Conservation (phyloP, 257 asterid species). For the Solanum medicagineum region DNA sequence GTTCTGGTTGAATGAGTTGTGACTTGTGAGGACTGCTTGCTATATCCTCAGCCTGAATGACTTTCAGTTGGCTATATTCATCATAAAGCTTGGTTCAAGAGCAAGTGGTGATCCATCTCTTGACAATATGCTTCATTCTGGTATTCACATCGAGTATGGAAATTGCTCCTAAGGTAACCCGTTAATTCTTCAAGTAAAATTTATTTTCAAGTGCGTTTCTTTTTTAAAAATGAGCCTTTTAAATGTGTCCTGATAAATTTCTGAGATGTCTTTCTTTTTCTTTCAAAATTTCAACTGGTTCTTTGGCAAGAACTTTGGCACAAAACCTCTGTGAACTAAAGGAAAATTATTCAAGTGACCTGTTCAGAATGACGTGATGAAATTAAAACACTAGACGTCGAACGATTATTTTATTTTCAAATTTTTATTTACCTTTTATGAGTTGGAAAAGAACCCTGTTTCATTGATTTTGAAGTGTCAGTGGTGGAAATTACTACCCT, state of each 20-base stretch:
- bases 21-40: background rate
- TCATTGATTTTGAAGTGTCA: background rate
- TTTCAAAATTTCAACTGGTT: background rate
- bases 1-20: background rate
- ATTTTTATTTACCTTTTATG: background rate
- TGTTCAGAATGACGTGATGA: background rate
- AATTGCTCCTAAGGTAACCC: background rate
- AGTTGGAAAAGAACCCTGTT: background rate
- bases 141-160: background rate
- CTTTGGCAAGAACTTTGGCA: background rate
- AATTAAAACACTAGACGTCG: background rate
- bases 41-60: background rate
- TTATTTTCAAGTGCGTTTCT: background rate
- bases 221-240: background rate
- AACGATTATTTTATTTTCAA: background rate
- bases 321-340: background rate
- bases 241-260: background rate
- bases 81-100: background rate
- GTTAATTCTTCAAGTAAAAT: background rate
- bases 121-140: background rate
- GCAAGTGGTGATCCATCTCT: background rate
- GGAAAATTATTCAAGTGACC: background rate
- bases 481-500: background rate
- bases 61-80: background rate
- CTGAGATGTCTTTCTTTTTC: background rate